Conservation (phyloP, 176 grass and related monocot species). For the Pharus latifolius region DNA sequence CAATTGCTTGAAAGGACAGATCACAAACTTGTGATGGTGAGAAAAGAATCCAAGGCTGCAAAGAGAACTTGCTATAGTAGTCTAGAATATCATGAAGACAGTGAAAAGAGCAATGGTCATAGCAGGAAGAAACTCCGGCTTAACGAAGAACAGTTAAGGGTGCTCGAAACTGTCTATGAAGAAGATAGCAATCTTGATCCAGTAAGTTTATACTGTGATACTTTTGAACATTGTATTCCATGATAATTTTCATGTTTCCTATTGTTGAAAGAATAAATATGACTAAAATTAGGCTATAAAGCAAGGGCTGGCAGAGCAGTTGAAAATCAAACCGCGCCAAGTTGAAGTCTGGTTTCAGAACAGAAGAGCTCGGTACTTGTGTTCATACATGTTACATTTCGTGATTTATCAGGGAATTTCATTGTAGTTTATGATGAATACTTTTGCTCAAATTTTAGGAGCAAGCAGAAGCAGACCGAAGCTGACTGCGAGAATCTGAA, state of each 20-base stretch:
- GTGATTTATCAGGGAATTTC: background rate
- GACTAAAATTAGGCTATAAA: conserved; percentile 3
- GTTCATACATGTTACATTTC: background rate
- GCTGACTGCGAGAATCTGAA: conserved; percentile 7
- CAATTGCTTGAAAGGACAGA: background rate
- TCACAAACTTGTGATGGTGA: background rate
- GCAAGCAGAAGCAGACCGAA: conserved; percentile 20
- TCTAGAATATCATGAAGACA: too few species aligned
- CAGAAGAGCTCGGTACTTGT: conserved; percentile 32
- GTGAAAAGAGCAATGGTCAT: background rate
- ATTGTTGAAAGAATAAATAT: background rate
- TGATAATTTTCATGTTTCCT: background rate
- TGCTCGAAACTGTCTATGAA: conserved; percentile 12
- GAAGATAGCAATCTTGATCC: conserved; percentile 18
- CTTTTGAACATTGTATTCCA: background rate
- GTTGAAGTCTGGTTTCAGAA: conserved; percentile 49
- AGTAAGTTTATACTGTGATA: conserved; percentile 13
- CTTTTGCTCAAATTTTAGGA: conserved; percentile 2
- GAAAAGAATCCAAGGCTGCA: background rate
- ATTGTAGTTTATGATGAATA: background rate
- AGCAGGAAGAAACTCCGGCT: conserved; percentile 31
- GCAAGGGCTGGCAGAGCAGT: conserved; percentile 14
- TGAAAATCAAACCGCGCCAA: conserved; percentile 27
- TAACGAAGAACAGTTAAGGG: conserved; percentile 4
- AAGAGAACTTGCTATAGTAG: too few species aligned